These are phyloP conservation scores for Arthrocladium fulminans DNA, from an alignment of 2,329 filamentous ascomycete genomes.

Conservation along the genomic window DNA sequence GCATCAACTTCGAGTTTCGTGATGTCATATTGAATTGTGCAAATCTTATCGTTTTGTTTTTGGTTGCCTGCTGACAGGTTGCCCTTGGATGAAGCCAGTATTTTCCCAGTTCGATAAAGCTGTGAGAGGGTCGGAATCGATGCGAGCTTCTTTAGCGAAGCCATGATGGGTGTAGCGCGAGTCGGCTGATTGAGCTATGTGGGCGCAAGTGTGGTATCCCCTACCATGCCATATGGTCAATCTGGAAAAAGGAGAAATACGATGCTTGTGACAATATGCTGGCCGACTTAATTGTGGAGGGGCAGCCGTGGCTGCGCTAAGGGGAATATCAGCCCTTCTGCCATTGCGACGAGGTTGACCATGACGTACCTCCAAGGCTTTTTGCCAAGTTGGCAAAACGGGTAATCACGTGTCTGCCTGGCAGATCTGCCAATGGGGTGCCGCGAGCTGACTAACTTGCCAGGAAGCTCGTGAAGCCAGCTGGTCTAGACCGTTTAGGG, in stretches of 20 bases:
- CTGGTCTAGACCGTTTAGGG: too few relatives aligned
- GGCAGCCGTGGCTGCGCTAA: not conserved
- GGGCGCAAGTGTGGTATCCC: not conserved
- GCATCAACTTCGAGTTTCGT: conserved; percentile 68
- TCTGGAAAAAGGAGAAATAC: not conserved
- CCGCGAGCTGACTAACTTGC: too few relatives aligned
- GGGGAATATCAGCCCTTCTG: too few relatives aligned
- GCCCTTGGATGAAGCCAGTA: conserved; percentile 27
- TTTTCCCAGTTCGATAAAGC: conserved; percentile 54
- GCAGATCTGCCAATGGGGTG: not conserved
- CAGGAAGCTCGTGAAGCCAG: too few relatives aligned
- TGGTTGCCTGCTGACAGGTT: conserved; percentile 35
- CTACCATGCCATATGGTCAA: not conserved
- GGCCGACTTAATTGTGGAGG: too few relatives aligned
- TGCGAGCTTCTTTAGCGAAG: conserved; percentile 1
- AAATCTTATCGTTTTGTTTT: conserved; percentile 60
- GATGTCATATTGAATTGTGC: conserved; percentile 67
- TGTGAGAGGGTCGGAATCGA: conserved; percentile 38
- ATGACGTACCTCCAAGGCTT: too few relatives aligned
- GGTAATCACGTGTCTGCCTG: not conserved
- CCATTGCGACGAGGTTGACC: too few relatives aligned
- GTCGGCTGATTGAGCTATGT: not conserved
- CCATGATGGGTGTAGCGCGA: not conserved
- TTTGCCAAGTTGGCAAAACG: too few relatives aligned
- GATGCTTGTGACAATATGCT: not conserved